Percentiles rank a stretch among this genome's conserved stretches.
phyloP scores from a whole-genome alignment of 139 green algal species.

The Closterium sp. region DNA sequence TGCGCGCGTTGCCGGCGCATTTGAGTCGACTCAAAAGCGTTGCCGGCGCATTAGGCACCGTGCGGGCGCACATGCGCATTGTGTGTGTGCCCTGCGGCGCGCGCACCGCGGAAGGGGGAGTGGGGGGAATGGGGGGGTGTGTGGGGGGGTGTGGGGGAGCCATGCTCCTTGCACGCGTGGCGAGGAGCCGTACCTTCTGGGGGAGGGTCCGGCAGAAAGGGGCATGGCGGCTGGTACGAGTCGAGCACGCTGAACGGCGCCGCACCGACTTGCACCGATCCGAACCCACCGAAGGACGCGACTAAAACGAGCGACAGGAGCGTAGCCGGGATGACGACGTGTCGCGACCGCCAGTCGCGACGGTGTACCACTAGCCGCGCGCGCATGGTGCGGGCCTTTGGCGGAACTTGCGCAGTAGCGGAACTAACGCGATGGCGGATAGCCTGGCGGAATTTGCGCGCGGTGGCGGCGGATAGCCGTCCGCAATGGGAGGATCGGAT shows the following conservation, averaged over 20 bases:
- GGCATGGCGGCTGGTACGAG: constrained; percentile 2
- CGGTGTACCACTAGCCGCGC: background rate
- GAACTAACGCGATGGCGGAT: too few species aligned
- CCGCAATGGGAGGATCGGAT: too few species aligned
- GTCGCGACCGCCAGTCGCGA: background rate
- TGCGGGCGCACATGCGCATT: too few species aligned
- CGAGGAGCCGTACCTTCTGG: background rate
- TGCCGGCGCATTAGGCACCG: too few species aligned
- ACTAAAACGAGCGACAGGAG: background rate
- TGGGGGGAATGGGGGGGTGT: background rate
- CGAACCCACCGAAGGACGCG: background rate
- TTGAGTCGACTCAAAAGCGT: too few species aligned
- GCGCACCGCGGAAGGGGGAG: too few species aligned
- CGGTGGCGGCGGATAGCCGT: too few species aligned
- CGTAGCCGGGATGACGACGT: background rate
- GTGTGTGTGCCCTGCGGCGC: too few species aligned
- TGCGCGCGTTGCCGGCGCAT: too few species aligned
- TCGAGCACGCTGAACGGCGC: background rate
- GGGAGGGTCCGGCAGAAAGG: constrained; percentile 3
- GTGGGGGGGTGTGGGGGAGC: background rate
- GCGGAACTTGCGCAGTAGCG: background rate
- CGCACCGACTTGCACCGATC: background rate
- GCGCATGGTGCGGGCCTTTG: background rate
- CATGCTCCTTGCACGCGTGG: too few species aligned
- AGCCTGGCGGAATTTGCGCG: too few species aligned